These are phyloP conservation scores for Magnolia officinalis DNA, from an alignment of 164 flowering plant species.

Conservation along the genomic window DNA sequence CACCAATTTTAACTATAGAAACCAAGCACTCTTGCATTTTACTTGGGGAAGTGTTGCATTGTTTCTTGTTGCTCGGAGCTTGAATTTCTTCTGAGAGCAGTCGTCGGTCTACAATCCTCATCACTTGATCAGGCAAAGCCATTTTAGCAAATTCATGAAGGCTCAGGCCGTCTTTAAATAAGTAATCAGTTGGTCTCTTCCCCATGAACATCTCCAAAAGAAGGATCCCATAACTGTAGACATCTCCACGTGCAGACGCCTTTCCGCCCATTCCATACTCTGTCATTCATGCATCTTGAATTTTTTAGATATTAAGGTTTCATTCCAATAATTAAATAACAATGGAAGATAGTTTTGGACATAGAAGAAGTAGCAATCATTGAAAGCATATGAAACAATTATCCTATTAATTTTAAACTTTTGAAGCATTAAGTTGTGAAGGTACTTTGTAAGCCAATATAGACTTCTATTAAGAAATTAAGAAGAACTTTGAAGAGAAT, in stretches of 20 bases:
- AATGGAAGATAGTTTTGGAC: too few species aligned
- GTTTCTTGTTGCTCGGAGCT: background rate
- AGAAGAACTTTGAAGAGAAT: too few species aligned
- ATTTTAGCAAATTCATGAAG: constrained; percentile 14
- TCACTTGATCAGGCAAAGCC: constrained; percentile 25
- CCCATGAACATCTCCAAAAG: background rate
- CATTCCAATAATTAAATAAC: too few species aligned
- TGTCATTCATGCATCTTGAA: background rate
- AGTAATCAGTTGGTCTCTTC: constrained; percentile 14
- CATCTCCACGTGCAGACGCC: constrained; percentile 14
- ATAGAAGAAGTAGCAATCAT: too few species aligned
- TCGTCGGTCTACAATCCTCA: constrained; percentile 28
- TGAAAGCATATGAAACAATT: too few species aligned
- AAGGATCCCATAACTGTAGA: constrained; percentile 17
- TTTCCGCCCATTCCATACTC: constrained; percentile 18
- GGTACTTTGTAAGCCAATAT: too few species aligned
- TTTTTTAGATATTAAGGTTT: too few species aligned
- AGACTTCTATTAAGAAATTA: too few species aligned
- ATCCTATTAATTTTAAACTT: too few species aligned
- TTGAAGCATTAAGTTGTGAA: too few species aligned
- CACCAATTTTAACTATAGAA: background rate
- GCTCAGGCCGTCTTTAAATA: constrained; percentile 26
- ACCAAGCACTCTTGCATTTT: constrained; percentile 7
- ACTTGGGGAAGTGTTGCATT: background rate
- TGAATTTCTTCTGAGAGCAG: constrained; percentile 4